Percentiles rank a stretch among this genome's conserved stretches.
These are phyloP conservation scores for Fusarium duplospermum DNA, from an alignment of 2,329 filamentous ascomycete species.

Conservation along the genomic window DNA sequence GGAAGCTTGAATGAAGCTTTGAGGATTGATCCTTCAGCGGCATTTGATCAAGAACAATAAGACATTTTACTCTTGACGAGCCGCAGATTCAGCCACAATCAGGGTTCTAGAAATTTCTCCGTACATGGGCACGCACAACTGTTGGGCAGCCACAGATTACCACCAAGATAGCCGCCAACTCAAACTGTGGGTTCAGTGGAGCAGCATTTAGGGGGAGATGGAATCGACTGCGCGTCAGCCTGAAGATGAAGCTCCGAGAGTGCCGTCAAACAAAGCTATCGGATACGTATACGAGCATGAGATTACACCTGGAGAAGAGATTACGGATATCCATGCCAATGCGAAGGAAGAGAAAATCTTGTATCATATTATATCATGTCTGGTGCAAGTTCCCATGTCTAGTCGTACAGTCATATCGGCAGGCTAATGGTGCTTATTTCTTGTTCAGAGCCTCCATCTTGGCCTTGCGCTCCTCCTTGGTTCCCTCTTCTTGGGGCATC, in stretches of 20 bases:
- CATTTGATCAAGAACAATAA: not conserved
- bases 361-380: constrained; percentile 24
- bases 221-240: constrained; percentile 25
- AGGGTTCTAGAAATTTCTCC: constrained; percentile 36
- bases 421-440: constrained; percentile 34
- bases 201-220: constrained; percentile 17
- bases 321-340: not conserved
- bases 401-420: constrained; percentile 37
- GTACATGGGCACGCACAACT: constrained; percentile 10
- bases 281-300: constrained; percentile 22
- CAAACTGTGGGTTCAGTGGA: constrained; percentile 21
- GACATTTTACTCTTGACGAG: not conserved
- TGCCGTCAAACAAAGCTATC: constrained; percentile 24
- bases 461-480: constrained; percentile 75
- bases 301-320: constrained; percentile 8
- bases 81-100: constrained; percentile 31
- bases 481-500: constrained; percentile 67
- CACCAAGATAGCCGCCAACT: constrained; percentile 11
- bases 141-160: constrained; percentile 36
- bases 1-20: not conserved
- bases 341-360: constrained; percentile 4
- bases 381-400: constrained; percentile 18
- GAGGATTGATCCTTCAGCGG: not conserved
- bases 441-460: constrained; percentile 76
- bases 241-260: constrained; percentile 17